Percentiles rank a stretch among this genome's conserved stretches.
Evolutionary conservation across 2,329 filamentous ascomycete species (phyloP).

Genomic region (Ophiostoma piceae): DNA sequence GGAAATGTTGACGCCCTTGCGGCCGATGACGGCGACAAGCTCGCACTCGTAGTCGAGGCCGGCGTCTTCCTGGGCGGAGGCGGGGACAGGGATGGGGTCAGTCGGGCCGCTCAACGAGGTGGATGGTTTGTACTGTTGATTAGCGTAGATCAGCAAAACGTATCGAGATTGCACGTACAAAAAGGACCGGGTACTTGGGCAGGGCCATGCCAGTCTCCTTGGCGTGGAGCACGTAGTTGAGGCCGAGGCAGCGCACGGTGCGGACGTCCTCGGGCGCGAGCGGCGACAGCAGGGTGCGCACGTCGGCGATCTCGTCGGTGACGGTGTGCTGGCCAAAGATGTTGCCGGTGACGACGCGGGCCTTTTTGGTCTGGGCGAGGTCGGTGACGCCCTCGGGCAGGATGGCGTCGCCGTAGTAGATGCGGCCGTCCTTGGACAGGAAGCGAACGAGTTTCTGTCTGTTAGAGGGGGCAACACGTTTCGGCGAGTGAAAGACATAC

Average conservation of each 20-base stretch:
- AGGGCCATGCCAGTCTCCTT: constrained; percentile 64
- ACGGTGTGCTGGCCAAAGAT: constrained; percentile 62
- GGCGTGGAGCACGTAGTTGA: constrained; percentile 69
- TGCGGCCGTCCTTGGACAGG: constrained; percentile 62
- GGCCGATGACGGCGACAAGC: constrained; percentile 67
- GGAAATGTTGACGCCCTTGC: constrained; percentile 58
- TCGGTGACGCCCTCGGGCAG: constrained; percentile 56
- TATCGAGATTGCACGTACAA: constrained; percentile 41
- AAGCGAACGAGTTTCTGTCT: constrained; percentile 66
- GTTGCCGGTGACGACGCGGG: constrained; percentile 58
- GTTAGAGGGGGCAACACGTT: not conserved
- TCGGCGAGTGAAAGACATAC: constrained; percentile 33
- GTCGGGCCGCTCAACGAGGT: constrained; percentile 60
- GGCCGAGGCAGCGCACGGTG: constrained; percentile 63
- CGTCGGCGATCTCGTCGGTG: constrained; percentile 55
- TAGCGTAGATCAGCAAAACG: not conserved
- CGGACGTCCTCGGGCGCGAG: constrained; percentile 57
- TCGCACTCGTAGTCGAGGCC: constrained; percentile 78
- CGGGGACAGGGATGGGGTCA: constrained; percentile 61
- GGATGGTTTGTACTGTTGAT: constrained; percentile 56
- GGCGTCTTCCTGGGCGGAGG: constrained; percentile 58
- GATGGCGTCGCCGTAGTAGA: constrained; percentile 71
- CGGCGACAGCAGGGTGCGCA: constrained; percentile 56
- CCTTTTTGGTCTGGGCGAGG: constrained; percentile 55
- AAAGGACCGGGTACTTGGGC: constrained; percentile 66